Base-by-base conservation (phyloP, 1,139 yeast species). In the Lodderomyces oxycetoniae region DNA sequence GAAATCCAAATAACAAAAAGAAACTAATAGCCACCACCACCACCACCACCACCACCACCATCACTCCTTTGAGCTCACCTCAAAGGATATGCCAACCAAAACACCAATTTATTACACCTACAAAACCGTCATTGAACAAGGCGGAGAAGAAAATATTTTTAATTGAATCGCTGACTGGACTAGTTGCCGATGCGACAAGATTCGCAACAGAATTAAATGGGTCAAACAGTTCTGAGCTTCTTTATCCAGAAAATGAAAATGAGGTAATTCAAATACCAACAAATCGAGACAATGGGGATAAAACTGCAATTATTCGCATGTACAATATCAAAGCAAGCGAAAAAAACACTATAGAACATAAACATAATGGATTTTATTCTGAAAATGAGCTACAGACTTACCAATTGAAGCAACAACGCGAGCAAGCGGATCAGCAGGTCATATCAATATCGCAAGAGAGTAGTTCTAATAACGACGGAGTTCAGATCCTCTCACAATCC, bases 201-300 rank as follows among this genome's bases (percentile, higher is more conserved):
- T 81, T 75, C 54, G 91, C 87, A 2, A 82, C 89, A 2, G 89
- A 81, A 51, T 66, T 82, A 32, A 82, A 82, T 50, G 72, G 86
- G 0, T 66, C 74, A 25, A 74, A 75, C 42, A 68, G 79, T 40
- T 76, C 71, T 41, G 84, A 82, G 7, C 71, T 81, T 36, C 84
- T 84, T 5, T 53, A 77, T 15, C 86, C 87, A 0, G 78, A 72
- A 34, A 69, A 66, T 36, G 60, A 65, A 3, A 71, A 74, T 40
- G 87, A 79, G 50, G 65, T 74, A 15, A 84, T 80, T 2, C 79
- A 78, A 30, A 78, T 81, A 13, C 87, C 88, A 3, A 77, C 86
- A 3, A 71, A 72, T 35, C 74, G 48, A 17, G 13, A 11, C n/a
- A 62, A 29, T 11, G 30, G 26, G 14, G 62, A 55, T 16, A 71